A percentile compares a stretch with the other conserved stretches of the same genome.
These are phyloP conservation scores for Phytophthora pisi DNA, from an alignment of 352 stramenopile genomes.

Conservation along the genomic window DNA sequence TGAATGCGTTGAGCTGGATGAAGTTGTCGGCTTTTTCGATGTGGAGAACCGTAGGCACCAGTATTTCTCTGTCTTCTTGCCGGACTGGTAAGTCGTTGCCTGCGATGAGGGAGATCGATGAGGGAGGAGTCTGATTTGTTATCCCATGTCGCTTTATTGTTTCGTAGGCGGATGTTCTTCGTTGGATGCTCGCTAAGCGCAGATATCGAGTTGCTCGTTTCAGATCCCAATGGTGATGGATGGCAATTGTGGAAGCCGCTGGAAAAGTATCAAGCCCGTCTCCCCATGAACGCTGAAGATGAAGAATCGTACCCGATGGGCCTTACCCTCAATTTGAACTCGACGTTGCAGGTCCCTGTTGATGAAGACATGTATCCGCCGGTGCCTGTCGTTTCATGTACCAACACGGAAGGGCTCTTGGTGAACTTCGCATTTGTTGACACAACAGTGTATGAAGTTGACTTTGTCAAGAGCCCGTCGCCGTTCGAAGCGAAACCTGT, in stretches of 20 bases:
- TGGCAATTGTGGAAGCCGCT: conserved; percentile 79
- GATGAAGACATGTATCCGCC: conserved; percentile 58
- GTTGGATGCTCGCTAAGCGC: conserved; percentile 77
- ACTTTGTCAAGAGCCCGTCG: conserved; percentile 42
- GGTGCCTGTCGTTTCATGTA: conserved; percentile 55
- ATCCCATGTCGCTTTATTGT: background rate
- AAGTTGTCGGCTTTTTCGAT: conserved; percentile 69
- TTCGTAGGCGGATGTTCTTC: conserved; percentile 78
- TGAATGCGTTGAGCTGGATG: conserved; percentile 57
- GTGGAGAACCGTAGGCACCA: conserved; percentile 60
- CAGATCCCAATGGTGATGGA: conserved; percentile 57
- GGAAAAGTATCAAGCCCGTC: conserved; percentile 75
- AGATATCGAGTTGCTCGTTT: conserved; percentile 80
- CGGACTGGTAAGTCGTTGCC: conserved; percentile 46
- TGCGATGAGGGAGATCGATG: too few species aligned
- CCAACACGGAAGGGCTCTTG: conserved; percentile 66
- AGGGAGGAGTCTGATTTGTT: too few species aligned
- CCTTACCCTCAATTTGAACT: conserved; percentile 66
- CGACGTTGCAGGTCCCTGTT: conserved; percentile 46
- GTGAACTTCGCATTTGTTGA: conserved; percentile 79
- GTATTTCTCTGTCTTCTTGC: conserved; percentile 69
- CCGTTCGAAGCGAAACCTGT: conserved; percentile 31
- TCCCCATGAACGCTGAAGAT: conserved; percentile 73
- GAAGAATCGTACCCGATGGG: conserved; percentile 73
- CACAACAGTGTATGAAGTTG: conserved; percentile 54